Evolutionary conservation across 257 asterid genomes (phyloP).

Genomic region (Striga asiatica): DNA sequence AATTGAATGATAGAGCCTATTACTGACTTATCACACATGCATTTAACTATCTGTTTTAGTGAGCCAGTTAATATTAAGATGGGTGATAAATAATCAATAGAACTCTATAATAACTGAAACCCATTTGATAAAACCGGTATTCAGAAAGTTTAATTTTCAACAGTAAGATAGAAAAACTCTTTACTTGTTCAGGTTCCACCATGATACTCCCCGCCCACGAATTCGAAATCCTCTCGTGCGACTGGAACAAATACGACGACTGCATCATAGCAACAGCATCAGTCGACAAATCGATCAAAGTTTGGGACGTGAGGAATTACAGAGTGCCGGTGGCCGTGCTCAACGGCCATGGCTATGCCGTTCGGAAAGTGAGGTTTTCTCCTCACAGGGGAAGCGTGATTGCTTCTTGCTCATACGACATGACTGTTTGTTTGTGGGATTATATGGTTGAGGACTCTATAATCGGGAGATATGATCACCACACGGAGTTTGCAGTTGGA

Average conservation of each 20-base stretch:
- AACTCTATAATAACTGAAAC: too few species aligned
- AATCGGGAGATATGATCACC: slow-evolving; percentile 84
- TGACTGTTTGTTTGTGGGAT: slow-evolving; percentile 95
- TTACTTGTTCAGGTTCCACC: slow-evolving; percentile 55
- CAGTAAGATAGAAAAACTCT: background rate
- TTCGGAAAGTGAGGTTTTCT: slow-evolving; percentile 89
- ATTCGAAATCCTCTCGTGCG: slow-evolving; percentile 85
- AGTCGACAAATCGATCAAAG: slow-evolving; percentile 80
- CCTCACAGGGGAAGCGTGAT: slow-evolving; percentile 72
- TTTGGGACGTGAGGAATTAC: slow-evolving; percentile 89
- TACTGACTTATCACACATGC: too few species aligned
- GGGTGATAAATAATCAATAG: too few species aligned
- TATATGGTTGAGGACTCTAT: slow-evolving; percentile 92
- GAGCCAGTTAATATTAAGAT: too few species aligned
- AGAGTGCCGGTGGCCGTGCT: slow-evolving; percentile 85
- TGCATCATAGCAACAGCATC: slow-evolving; percentile 91
- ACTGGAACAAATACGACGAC: slow-evolving; percentile 93
- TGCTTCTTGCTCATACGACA: slow-evolving; percentile 87
- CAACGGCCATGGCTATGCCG: slow-evolving; percentile 87
- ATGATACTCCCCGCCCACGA: slow-evolving; percentile 96
- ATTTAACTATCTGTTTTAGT: too few species aligned
- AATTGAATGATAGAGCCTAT: too few species aligned
- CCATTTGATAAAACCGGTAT: too few species aligned
- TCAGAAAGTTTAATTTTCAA: too few species aligned
- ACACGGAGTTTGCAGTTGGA: slow-evolving; percentile 88